phyloP scores from a whole-genome alignment of 345 rosid genomes.

The Pseudoturritis turrita region DNA sequence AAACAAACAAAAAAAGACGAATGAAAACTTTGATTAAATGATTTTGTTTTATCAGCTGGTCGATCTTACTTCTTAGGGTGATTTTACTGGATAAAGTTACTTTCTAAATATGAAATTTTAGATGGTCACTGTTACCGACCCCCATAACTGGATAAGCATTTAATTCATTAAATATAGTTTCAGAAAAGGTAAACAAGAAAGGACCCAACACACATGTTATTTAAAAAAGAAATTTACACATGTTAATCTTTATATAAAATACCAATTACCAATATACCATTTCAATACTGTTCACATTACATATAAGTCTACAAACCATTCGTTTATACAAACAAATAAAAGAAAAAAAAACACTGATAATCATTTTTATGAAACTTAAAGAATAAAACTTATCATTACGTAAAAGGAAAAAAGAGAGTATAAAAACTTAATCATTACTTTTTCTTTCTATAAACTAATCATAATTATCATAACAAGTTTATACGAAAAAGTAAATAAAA shows the following conservation, averaged over 20 bases:
- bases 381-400: neutral
- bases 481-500: constrained; percentile 6
- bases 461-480: neutral
- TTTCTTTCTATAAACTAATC: neutral
- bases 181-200: neutral
- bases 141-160: neutral
- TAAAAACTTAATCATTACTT: neutral
- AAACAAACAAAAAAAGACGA: too few species aligned
- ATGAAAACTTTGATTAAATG: neutral
- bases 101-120: neutral
- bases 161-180: neutral
- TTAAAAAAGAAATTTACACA: too few species aligned
- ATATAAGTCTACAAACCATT: neutral
- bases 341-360: neutral
- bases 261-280: neutral
- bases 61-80: too few species aligned
- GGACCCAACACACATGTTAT: too few species aligned
- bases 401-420: too few species aligned
- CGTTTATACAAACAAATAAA: neutral
- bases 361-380: neutral
- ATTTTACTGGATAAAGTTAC: neutral
- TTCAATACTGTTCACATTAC: neutral
- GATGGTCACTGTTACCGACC: neutral
- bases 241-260: too few species aligned
- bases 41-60: neutral